Base-by-base conservation (phyloP, 169 alveolate genomes). In the Cryptosporidium canis region DNA sequence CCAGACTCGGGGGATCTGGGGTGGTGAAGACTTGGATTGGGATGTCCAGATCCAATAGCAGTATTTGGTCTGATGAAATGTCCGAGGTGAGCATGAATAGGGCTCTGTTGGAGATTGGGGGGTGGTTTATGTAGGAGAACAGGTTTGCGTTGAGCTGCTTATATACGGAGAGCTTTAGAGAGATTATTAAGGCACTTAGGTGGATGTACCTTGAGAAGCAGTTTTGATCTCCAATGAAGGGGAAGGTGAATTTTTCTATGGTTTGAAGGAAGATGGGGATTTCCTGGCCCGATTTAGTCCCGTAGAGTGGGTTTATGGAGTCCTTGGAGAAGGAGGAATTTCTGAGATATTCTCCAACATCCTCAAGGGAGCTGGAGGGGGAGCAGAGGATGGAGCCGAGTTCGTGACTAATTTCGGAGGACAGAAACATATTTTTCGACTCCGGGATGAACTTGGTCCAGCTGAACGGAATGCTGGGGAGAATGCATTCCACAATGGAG, bases 191-290 rank as follows among this genome's bases (percentile, higher is more conserved):
- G 7, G 63, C 64, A 31, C 72, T 55, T 9, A 77, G 3, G 29
- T 77, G 87, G 1, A 77, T 44, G 18, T 6, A 41, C 43, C 31
- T 55, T 77, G 87, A 77, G 41, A 55, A 58, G 47, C 87, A 77
- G 33, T 63, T 56, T 35, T 27, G 53, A 58, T 77, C 66, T 21
- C 87, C 87, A 24, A 77, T 61, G 21, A 18, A 77, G 31, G 87
- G 87, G 48, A 58, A 77, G 7, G 24, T 43, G 27, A 77, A 77
- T 35, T 43, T 55, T 31, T 77, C 87, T 24, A 37, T 24, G 14
- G 66, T 58, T 55, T 77, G 77, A 0, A 58, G 33, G 21, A 44
- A 70, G n/a, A 5, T 11, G 14, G 41, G 5, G 11, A 21, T 33
- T 4, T 14, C 16, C 29, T 65, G n/a, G 37, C 37, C 18, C 12